Conservation (phyloP, 129 eudicot species). For the Flaveria ramosissima region DNA sequence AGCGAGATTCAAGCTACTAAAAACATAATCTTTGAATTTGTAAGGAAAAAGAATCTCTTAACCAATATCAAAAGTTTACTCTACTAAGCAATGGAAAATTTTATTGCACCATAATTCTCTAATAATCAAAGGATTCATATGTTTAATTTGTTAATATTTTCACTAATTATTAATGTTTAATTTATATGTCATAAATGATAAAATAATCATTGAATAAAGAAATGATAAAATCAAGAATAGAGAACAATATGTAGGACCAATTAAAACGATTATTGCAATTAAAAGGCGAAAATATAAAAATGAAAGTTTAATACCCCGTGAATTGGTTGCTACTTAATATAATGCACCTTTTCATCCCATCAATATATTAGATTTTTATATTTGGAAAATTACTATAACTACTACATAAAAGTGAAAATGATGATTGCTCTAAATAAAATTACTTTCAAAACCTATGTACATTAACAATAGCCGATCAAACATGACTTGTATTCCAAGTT, state of each 20-base stretch:
- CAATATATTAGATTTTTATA: constrained; percentile 1
- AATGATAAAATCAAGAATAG: background rate
- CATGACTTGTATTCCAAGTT: background rate
- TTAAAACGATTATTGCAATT: background rate
- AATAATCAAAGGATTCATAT: too few relatives aligned
- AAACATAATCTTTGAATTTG: background rate
- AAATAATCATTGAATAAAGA: background rate
- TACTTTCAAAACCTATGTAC: too few relatives aligned
- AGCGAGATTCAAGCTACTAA: background rate
- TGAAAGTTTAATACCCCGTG: background rate
- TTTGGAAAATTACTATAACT: background rate
- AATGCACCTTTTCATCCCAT: background rate
- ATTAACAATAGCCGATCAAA: too few relatives aligned
- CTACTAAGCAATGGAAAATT: too few relatives aligned
- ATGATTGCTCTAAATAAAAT: too few relatives aligned
- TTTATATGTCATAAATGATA: background rate
- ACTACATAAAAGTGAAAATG: too few relatives aligned
- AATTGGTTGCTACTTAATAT: background rate
- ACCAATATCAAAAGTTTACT: too few relatives aligned
- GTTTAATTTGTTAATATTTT: too few relatives aligned
- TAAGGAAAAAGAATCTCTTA: background rate
- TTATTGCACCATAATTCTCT: too few relatives aligned
- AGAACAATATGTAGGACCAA: constrained; percentile 2
- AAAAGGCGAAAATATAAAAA: background rate
- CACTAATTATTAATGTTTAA: background rate